A percentile compares a stretch with the other conserved stretches of the same genome.
Evolutionary conservation across 257 asterid species (phyloP).

Genomic region (Perilla frutescens): DNA sequence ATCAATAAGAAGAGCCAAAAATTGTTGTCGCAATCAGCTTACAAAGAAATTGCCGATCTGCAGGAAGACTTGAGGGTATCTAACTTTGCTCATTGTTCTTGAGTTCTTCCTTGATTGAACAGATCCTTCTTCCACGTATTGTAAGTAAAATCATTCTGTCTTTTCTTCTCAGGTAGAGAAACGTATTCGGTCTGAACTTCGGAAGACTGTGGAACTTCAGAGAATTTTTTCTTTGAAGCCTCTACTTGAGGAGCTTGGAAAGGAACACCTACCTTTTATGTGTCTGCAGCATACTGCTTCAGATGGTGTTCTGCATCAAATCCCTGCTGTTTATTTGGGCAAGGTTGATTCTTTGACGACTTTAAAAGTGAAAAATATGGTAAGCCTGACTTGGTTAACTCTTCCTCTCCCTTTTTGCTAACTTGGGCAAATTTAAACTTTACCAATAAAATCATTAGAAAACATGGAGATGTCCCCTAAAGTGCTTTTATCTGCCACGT

Average conservation of each 20-base stretch:
- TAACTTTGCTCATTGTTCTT: slow-evolving; percentile 29
- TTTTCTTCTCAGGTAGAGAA: slow-evolving; percentile 73
- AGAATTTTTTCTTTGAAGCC: slow-evolving; percentile 77
- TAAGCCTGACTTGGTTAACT: slow-evolving; percentile 44
- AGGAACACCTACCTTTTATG: slow-evolving; percentile 79
- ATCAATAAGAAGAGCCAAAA: slow-evolving; percentile 78
- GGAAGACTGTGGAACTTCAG: slow-evolving; percentile 82
- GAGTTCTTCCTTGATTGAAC: slow-evolving; percentile 17
- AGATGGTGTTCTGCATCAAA: slow-evolving; percentile 77
- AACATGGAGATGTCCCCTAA: slow-evolving; percentile 14
- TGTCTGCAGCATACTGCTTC: slow-evolving; percentile 75
- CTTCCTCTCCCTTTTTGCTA: slow-evolving; percentile 14
- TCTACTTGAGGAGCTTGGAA: slow-evolving; percentile 74
- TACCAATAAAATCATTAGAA: neutral
- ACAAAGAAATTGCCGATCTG: slow-evolving; percentile 81
- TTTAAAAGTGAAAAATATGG: slow-evolving; percentile 66
- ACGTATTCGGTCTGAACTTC: slow-evolving; percentile 69
- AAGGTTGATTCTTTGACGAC: slow-evolving; percentile 72
- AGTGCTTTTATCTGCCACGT: slow-evolving; percentile 3
- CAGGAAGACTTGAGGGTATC: slow-evolving; percentile 87
- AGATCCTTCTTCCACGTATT: slow-evolving; percentile 23
- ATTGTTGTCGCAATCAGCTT: slow-evolving; percentile 65
- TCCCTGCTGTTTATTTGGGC: slow-evolving; percentile 93
- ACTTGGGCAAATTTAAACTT: neutral
- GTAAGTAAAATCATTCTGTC: slow-evolving; percentile 26